Evolutionary conservation across 2,329 filamentous ascomycete species (phyloP).

Genomic region (Teratosphaeria viscida): DNA sequence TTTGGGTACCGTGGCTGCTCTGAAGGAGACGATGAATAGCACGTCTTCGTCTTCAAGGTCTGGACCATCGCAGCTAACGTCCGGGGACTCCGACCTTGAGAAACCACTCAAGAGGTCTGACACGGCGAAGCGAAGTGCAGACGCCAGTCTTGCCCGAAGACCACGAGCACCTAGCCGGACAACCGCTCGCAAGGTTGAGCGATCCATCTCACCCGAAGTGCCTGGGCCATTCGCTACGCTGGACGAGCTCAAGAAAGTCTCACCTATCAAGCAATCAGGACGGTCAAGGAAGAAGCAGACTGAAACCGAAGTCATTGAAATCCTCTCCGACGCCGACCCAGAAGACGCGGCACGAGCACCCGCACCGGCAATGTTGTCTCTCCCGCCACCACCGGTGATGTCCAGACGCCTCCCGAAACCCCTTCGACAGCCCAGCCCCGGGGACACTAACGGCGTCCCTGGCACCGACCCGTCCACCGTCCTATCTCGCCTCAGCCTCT

Average conservation of each 20-base stretch:
- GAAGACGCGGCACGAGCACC: conserved; percentile 13
- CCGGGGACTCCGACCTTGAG: conserved; percentile 14
- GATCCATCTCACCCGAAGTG: conserved; percentile 16
- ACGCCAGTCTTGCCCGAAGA: conserved; percentile 26
- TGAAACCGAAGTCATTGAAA: conserved; percentile 25
- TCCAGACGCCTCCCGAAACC: conserved; percentile 17
- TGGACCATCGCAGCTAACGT: conserved; percentile 12
- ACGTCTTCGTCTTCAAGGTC: conserved; percentile 16
- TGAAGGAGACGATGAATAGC: conserved; percentile 15
- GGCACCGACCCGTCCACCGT: conserved; percentile 37
- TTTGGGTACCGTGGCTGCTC: neutral
- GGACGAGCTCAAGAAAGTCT: conserved; percentile 21
- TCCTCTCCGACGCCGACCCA: conserved; percentile 23
- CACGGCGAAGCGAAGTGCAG: conserved; percentile 21
- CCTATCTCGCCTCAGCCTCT: conserved; percentile 32
- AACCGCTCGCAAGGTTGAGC: conserved; percentile 8
- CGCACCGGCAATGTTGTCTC: conserved; percentile 8
- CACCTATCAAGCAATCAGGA: conserved; percentile 12
- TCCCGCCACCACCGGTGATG: conserved; percentile 20
- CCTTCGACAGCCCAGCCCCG: conserved; percentile 6
- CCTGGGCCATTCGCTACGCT: conserved; percentile 21
- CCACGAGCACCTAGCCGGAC: conserved; percentile 19
- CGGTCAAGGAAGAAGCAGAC: conserved; percentile 15
- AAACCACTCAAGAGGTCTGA: conserved; percentile 14
- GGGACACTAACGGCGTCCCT: conserved; percentile 19